Conservation (phyloP, 2,329 filamentous ascomycete genomes). For the Pseudopyrenochaeta lycopersici region DNA sequence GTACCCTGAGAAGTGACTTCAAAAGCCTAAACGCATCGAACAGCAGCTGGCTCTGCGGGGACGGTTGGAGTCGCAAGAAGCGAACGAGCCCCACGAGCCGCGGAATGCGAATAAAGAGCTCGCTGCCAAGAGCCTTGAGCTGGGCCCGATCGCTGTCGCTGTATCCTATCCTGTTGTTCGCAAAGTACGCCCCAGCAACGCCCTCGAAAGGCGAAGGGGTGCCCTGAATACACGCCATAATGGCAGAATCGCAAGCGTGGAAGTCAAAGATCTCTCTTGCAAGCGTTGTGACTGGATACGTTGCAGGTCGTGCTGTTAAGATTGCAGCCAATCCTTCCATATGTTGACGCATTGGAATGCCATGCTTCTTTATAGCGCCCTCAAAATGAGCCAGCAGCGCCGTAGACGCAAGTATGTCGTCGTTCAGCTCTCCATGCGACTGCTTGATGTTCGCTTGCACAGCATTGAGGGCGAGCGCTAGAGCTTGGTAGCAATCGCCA, state of each 20-base stretch:
- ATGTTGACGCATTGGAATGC: constrained; percentile 18
- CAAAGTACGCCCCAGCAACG: constrained; percentile 16
- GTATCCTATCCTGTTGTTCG: constrained; percentile 4
- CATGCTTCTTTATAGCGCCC: constrained; percentile 19
- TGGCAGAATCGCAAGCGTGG: constrained; percentile 21
- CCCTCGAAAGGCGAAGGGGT: constrained; percentile 19
- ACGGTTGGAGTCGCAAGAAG: constrained; percentile 12
- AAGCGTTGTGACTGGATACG: constrained; percentile 20
- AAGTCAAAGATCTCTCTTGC: constrained; percentile 26
- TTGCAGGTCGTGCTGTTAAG: constrained; percentile 15
- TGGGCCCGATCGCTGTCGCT: constrained; percentile 13
- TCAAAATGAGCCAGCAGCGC: constrained; percentile 22
- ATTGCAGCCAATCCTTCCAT: constrained; percentile 24
- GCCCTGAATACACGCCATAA: constrained; percentile 23
- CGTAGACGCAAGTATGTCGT: constrained; percentile 21
- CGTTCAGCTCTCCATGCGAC: constrained; percentile 14
- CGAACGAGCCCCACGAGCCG: constrained; percentile 23
- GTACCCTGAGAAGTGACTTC: constrained; percentile 16
- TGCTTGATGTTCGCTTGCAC: constrained; percentile 18
- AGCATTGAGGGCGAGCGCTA: constrained; percentile 20
- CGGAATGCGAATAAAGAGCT: constrained; percentile 25
- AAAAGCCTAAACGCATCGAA: constrained; percentile 14
- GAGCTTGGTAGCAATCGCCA: constrained; percentile 21
- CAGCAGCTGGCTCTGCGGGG: constrained; percentile 7
- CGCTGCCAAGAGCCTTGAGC: constrained; percentile 20